Evolutionary conservation across 2,329 filamentous ascomycete genomes (phyloP), one percentile per base, ranked within the genome.

Genomic region (Cercospora janseana): DNA sequence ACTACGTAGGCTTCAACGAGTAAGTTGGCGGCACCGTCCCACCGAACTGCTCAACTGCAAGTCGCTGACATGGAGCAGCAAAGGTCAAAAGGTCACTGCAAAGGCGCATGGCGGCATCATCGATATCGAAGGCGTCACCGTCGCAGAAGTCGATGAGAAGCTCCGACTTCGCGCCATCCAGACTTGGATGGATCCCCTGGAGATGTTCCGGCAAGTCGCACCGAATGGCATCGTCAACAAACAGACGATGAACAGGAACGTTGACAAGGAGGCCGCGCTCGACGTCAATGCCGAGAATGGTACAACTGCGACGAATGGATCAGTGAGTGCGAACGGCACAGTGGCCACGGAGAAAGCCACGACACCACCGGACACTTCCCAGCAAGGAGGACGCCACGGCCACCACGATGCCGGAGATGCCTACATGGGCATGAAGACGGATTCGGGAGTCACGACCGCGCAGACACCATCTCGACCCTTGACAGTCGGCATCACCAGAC

Each of bases 181-280:
- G 53, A 82, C 81, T 0, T 86, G 80, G 76, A 85, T 83, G 57
- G 82, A 86, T 60, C 80, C 83, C 0, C 68, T 83, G 62, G 76
- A 81, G 31, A 83, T 86, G 81, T 86, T 86, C 62, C 72, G 80
- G 4, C 82, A 85, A 69, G 85, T 86, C 42, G 75, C 75, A 1
- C 74, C 75, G 0, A 60, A 73, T 10, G 75, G 76, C 6, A 67
- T 75, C 18, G 72, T 76, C 41, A 73, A 71, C 62, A 75, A 72
- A 54, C 67, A 74, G 41, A 60, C 63, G 4, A 65, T 73, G 35
- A 64, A 67, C 31, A 63, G 66, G 50, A 65, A 63, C 9, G 63
- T 74, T 38, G 57, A 62, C 18, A 54, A 49, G 24, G 60, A 59
- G 31, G 55, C 52, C 6, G 57, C 57, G 10, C 50, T 60, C 4